Evolutionary conservation across 2,329 filamentous ascomycete species (phyloP).

Genomic region (Colletotrichum siamense): DNA sequence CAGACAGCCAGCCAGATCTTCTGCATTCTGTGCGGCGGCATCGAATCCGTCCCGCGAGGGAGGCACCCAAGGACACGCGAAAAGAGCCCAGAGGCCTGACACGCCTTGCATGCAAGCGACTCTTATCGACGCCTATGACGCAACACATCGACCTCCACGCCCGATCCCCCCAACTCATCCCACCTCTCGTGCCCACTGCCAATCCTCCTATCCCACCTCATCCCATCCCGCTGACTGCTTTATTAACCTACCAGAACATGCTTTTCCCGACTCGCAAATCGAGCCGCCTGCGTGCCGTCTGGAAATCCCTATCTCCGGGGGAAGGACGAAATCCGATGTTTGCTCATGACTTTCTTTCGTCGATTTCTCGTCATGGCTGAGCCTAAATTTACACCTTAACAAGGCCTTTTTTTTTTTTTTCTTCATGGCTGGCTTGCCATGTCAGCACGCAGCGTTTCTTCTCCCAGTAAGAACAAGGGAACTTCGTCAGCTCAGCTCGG

Average conservation of each 20-base stretch:
- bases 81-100: neutral
- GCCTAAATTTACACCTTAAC: neutral
- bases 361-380: neutral
- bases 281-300: neutral
- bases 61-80: neutral
- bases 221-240: neutral
- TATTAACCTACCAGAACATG: neutral
- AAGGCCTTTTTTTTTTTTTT: neutral
- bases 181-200: neutral
- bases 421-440: neutral
- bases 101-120: constrained; percentile 15
- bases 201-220: neutral
- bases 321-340: neutral
- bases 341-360: neutral
- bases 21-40: neutral
- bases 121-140: constrained; percentile 22
- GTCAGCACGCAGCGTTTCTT: neutral
- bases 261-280: neutral
- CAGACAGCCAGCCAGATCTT: neutral
- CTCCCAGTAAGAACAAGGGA: neutral
- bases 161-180: constrained; percentile 8
- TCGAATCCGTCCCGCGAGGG: constrained; percentile 2
- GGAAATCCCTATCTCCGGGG: neutral
- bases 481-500: neutral
- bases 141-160: neutral